A percentile compares a stretch with the other conserved stretches of the same genome.
These are phyloP conservation scores for Isatis tinctoria DNA, from an alignment of 345 rosid species.

Conservation along the genomic window DNA sequence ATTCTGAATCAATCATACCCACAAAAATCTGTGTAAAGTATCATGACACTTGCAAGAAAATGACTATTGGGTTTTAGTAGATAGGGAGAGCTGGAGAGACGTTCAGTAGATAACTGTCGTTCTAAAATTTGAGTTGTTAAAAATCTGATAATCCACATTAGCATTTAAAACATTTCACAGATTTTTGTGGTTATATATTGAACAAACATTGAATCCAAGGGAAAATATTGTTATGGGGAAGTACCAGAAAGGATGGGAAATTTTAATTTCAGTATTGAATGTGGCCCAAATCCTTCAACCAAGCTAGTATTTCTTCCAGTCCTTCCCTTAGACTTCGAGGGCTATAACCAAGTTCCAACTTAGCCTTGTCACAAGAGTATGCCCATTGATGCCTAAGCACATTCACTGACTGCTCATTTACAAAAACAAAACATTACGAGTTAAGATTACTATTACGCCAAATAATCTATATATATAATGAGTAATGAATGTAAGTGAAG, in stretches of 20 bases:
- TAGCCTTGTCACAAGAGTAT: conserved; percentile 84
- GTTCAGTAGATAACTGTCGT: not conserved
- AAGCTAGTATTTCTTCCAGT: conserved; percentile 66
- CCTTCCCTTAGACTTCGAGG: conserved; percentile 84
- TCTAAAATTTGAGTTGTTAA: not conserved
- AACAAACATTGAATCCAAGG: not conserved
- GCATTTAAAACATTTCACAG: not conserved
- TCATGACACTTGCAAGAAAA: not conserved
- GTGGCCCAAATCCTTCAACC: conserved; percentile 67
- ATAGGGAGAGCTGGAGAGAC: not conserved
- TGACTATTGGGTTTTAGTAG: not conserved
- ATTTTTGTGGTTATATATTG: not conserved
- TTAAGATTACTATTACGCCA: not conserved
- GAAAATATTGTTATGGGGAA: not conserved
- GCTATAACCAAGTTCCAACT: conserved; percentile 63
- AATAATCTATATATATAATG: not conserved
- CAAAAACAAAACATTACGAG: not conserved
- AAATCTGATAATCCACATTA: not conserved
- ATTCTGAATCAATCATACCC: not conserved
- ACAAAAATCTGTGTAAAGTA: not conserved
- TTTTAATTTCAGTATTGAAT: conserved; percentile 48
- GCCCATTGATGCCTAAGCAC: conserved; percentile 86
- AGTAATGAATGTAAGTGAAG: conserved; percentile 7
- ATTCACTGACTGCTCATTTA: conserved; percentile 53
- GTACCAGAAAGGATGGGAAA: not conserved